Percentiles rank a stretch among this genome's conserved stretches.
These are phyloP conservation scores for Aureobasidium pullulans DNA, from an alignment of 2,329 filamentous ascomycete species.

Conservation along the genomic window DNA sequence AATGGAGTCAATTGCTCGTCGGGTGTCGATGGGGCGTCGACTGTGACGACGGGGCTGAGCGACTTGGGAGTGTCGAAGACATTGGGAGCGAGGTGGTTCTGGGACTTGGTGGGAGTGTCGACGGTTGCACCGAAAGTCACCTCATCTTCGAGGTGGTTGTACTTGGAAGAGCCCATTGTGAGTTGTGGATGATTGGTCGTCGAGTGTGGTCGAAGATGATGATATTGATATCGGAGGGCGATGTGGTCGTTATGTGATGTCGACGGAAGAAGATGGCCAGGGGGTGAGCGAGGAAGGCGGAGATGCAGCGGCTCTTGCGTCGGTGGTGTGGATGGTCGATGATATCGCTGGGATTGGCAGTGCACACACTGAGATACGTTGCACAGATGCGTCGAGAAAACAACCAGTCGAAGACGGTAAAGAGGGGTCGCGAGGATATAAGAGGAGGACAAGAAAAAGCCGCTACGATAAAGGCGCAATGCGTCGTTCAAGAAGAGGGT, in stretches of 20 bases:
- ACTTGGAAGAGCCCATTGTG: conserved; percentile 12
- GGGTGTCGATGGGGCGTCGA: conserved; percentile 25
- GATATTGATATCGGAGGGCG: conserved; percentile 7
- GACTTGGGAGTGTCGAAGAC: conserved; percentile 25
- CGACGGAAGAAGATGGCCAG: not conserved
- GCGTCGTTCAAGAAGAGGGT: conserved; percentile 4
- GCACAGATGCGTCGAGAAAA: not conserved
- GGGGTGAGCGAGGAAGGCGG: not conserved
- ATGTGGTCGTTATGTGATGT: not conserved
- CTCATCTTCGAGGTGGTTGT: conserved; percentile 15
- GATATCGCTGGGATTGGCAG: not conserved
- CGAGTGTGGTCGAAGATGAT: not conserved
- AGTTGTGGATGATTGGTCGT: not conserved
- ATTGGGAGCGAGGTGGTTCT: conserved; percentile 23
- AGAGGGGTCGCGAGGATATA: not conserved
- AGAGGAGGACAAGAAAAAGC: conserved; percentile 8
- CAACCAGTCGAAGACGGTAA: not conserved
- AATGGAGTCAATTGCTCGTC: conserved; percentile 40
- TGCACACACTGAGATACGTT: not conserved
- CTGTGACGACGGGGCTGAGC: conserved; percentile 27
- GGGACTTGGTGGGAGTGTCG: conserved; percentile 19
- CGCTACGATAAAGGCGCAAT: conserved; percentile 3
- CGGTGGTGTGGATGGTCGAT: not conserved
- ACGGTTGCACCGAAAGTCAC: conserved; percentile 36
- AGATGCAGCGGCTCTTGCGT: not conserved